phyloP scores from a whole-genome alignment of 2,329 filamentous ascomycete species.

The Metarhizium sp. region DNA sequence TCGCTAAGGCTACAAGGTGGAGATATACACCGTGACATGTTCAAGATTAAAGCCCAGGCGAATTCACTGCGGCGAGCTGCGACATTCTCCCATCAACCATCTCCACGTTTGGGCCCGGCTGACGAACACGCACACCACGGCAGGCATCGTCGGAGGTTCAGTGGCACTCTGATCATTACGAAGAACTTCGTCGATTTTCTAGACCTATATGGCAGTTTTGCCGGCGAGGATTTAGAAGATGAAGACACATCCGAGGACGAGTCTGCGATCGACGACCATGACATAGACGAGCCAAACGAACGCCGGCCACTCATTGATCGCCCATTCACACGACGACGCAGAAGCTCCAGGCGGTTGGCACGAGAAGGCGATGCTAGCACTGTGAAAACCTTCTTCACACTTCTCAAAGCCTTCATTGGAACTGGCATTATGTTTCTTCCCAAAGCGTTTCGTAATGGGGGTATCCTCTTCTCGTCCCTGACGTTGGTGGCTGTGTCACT shows the following conservation, averaged over 20 bases:
- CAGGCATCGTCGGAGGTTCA: conserved; percentile 25
- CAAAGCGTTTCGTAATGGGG: conserved; percentile 71
- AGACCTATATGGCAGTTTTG: conserved; percentile 67
- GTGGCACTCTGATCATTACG: conserved; percentile 43
- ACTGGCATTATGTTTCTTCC: conserved; percentile 77
- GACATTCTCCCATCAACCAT: conserved; percentile 53
- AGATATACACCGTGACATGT: conserved; percentile 70
- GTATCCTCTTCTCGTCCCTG: conserved; percentile 64
- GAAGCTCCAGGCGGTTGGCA: conserved; percentile 32
- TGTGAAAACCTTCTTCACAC: conserved; percentile 68
- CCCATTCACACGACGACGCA: conserved; percentile 36
- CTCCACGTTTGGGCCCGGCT: conserved; percentile 18
- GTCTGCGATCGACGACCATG: conserved; percentile 39
- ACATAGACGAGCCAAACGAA: conserved; percentile 35
- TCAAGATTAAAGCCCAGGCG: conserved; percentile 56
- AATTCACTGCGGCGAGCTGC: conserved; percentile 46
- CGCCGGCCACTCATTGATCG: conserved; percentile 41
- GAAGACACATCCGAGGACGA: conserved; percentile 45
- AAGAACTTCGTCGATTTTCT: conserved; percentile 67
- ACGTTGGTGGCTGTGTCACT: conserved; percentile 56
- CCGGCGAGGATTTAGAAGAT: conserved; percentile 58
- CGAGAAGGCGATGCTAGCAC: conserved; percentile 53
- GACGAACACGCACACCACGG: conserved; percentile 27
- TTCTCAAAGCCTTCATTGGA: conserved; percentile 70
- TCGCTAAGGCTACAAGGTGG: conserved; percentile 66